Percentiles rank a stretch among this genome's conserved stretches.
phyloP scores from a whole-genome alignment of 225 moss, liverwort and hornwort genomes.

The Sphagnum tenellum region DNA sequence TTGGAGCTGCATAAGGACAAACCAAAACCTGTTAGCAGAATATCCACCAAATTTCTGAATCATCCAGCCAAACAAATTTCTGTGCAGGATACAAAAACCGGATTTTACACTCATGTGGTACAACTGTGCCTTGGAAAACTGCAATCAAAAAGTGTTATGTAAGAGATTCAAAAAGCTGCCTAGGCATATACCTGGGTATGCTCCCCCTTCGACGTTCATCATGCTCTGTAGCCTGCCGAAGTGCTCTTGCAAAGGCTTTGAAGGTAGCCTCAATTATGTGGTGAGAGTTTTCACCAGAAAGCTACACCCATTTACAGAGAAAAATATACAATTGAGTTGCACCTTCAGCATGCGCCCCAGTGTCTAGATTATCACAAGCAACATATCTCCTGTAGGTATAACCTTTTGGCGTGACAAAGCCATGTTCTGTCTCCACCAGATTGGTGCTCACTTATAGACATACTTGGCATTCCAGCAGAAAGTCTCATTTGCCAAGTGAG shows the following conservation, averaged over 20 bases:
- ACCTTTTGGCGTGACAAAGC: too few species aligned
- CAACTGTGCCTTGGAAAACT: neutral
- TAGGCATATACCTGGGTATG: slow-evolving; percentile 42
- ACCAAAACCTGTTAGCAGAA: neutral
- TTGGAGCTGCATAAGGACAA: slow-evolving; percentile 57
- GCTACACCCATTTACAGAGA: slow-evolving; percentile 18
- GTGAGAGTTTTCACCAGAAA: slow-evolving; percentile 72
- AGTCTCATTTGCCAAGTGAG: too few species aligned
- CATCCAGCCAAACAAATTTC: neutral
- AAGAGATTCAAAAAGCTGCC: neutral
- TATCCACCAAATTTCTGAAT: neutral
- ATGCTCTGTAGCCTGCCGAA: slow-evolving; percentile 66
- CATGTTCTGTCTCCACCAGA: too few species aligned
- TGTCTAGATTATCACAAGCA: too few species aligned
- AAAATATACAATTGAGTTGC: too few species aligned
- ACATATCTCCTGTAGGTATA: too few species aligned
- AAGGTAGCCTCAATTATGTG: slow-evolving; percentile 83
- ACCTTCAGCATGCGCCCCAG: too few species aligned
- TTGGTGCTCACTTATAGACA: too few species aligned
- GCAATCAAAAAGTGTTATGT: neutral
- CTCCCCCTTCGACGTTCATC: slow-evolving; percentile 65
- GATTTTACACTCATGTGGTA: neutral
- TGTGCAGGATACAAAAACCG: neutral
- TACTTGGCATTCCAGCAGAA: too few species aligned
- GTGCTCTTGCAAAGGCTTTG: slow-evolving; percentile 77